Percentiles rank a stretch among this genome's conserved stretches.
Evolutionary conservation across 139 green algal genomes (phyloP).

Genomic region (Zygnema circumcarinatum): DNA sequence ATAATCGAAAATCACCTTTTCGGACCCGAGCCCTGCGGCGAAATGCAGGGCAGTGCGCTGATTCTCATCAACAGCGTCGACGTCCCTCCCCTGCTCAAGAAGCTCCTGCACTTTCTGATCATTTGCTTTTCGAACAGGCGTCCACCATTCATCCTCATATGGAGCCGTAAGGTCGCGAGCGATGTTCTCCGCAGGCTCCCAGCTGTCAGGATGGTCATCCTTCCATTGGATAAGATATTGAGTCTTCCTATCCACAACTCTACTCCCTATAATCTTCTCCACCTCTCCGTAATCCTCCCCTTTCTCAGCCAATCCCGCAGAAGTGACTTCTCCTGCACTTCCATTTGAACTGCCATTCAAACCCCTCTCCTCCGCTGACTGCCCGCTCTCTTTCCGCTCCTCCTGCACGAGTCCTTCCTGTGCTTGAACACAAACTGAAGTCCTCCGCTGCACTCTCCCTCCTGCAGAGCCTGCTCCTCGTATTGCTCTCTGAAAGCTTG

Average conservation of each 20-base stretch:
- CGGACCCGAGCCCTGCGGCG: slow-evolving; percentile 37
- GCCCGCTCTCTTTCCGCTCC: not conserved
- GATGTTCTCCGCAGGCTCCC: slow-evolving; percentile 62
- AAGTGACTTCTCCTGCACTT: not conserved
- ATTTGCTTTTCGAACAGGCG: slow-evolving; percentile 40
- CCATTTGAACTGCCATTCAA: not conserved
- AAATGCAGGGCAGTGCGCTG: slow-evolving; percentile 47
- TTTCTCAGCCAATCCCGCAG: not conserved
- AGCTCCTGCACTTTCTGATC: slow-evolving; percentile 42
- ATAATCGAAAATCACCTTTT: slow-evolving; percentile 45
- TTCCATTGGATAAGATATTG: slow-evolving; percentile 66
- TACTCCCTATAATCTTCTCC: slow-evolving; percentile 50
- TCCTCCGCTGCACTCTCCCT: too few relatives aligned
- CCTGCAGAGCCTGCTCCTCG: too few relatives aligned
- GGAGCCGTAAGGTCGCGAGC: slow-evolving; percentile 48
- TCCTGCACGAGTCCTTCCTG: not conserved
- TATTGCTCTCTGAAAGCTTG: too few relatives aligned
- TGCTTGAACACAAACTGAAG: not conserved
- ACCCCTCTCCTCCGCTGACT: not conserved
- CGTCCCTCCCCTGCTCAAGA: slow-evolving; percentile 47
- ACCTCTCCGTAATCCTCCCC: slow-evolving; percentile 45
- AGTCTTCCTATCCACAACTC: slow-evolving; percentile 49
- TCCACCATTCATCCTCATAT: slow-evolving; percentile 54
- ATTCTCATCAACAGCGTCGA: slow-evolving; percentile 57
- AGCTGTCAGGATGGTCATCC: slow-evolving; percentile 64